Base-by-base conservation (phyloP, 2,329 filamentous ascomycete species). In the Mycosphaerella sp. region DNA sequence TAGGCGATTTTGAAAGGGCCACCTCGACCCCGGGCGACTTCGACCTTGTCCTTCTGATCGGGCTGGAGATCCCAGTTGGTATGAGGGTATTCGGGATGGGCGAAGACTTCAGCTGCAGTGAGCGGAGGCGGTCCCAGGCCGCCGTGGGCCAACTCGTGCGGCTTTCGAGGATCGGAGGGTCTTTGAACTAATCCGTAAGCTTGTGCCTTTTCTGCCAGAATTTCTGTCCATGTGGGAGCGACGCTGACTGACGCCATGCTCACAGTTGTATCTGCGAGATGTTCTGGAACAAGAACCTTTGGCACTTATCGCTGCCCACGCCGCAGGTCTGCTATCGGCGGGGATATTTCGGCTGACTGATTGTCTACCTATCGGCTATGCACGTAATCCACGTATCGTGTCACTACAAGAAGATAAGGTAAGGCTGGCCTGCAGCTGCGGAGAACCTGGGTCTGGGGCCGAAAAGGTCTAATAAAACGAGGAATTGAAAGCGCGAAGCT, bases 1-100 rank as follows among this genome's bases (percentile, higher is more conserved):
- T 87, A 95, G 50, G 81, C 77, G 49, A 95, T 82, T 44, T 86
- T 79, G 60, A 95, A 74, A 17, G 88, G 89, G 1, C 87, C 89
- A 59, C 89, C 86, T 63, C 87, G 80, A 38, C 74, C 80, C 52
- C 79, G 75, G n/a, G 85, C 89, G 29, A 88, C 87, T 2, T 80
- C 71, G 6, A 81, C 66, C 42, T 77, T 78, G 4, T 84, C 88
- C 47, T 78, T 76, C 40, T 76, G 75, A 45, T 82, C 78, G 4
- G 89, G 84, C 62, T 83, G 78, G 21, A 95, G 79, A 29, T 80
- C 75, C 85, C 85, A 91, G 69, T 83, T 75, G 1, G 81, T 79
- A 45, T 85, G 79, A 3, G 78, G 73, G 63, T 81, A 91, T 46
- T 87, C 82, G 0, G 85, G 84, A 64, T 87, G 84, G 41, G 77